Conservation (phyloP, 2,329 filamentous ascomycete species). For the Penicillium crustosum region DNA sequence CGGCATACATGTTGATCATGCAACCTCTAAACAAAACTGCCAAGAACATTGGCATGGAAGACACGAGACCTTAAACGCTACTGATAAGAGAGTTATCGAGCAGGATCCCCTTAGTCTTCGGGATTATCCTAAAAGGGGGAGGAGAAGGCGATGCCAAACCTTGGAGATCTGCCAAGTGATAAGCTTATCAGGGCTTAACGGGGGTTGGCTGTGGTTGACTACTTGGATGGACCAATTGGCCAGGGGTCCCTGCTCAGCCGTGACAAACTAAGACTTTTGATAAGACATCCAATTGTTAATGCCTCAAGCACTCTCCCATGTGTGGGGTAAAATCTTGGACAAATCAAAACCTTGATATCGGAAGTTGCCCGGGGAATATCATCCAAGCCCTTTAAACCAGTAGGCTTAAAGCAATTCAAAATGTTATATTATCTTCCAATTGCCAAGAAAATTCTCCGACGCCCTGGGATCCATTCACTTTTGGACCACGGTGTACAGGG, state of each 20-base stretch:
- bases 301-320: background rate
- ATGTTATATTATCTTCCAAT: background rate
- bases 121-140: constrained; percentile 16
- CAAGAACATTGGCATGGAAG: background rate
- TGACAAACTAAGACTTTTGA: background rate
- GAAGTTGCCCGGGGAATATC: background rate
- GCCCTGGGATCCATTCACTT: background rate
- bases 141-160: constrained; percentile 17
- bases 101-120: background rate
- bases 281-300: constrained; percentile 1
- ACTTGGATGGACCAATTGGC: background rate
- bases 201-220: background rate
- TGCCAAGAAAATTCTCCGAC: background rate
- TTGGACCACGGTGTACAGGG: no score
- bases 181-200: constrained; percentile 11
- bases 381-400: background rate
- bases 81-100: constrained; percentile 5
- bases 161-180: constrained; percentile 18
- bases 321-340: background rate
- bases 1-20: background rate
- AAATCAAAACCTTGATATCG: background rate
- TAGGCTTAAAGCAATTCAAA: background rate
- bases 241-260: background rate
- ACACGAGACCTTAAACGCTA: background rate
- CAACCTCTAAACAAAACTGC: background rate